A percentile compares a stretch with the other conserved stretches of the same genome.
Conservation (phyloP, 1,284 basidiomycete species). For the Uromyces viciae-fabae region DNA sequence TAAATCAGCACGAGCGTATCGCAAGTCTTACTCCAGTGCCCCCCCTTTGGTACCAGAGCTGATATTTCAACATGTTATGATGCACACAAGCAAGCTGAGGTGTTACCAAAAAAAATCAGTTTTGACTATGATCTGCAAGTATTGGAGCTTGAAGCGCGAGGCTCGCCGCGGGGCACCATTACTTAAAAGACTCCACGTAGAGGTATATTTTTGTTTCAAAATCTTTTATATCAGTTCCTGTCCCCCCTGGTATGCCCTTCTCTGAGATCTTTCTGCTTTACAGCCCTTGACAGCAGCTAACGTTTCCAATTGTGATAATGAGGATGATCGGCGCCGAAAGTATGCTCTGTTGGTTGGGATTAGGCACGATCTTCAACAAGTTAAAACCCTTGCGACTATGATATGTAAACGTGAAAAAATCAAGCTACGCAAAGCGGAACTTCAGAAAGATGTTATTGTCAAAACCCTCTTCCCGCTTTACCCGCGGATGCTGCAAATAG, state of each 20-base stretch:
- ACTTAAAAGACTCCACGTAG: slow-evolving; percentile 86
- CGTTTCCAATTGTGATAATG: slow-evolving; percentile 65
- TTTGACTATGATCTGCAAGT: slow-evolving; percentile 74
- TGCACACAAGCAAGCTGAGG: slow-evolving; percentile 70
- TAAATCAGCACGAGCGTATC: slow-evolving; percentile 60
- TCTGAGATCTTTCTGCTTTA: background rate
- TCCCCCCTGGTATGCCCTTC: background rate
- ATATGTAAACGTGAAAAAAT: slow-evolving; percentile 76
- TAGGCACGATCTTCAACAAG: slow-evolving; percentile 70
- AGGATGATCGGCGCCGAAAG: slow-evolving; percentile 78
- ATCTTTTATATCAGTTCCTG: background rate
- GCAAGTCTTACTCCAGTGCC: slow-evolving; percentile 60
- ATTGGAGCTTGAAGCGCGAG: slow-evolving; percentile 96
- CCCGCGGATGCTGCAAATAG: slow-evolving; percentile 62
- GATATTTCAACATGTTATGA: slow-evolving; percentile 66
- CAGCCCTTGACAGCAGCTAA: slow-evolving; percentile 85
- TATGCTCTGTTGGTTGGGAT: slow-evolving; percentile 75
- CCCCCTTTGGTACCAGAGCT: slow-evolving; percentile 61
- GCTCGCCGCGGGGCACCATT: slow-evolving; percentile 86
- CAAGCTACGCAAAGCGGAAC: slow-evolving; percentile 71
- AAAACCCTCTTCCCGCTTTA: slow-evolving; percentile 68
- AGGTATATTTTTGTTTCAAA: slow-evolving; percentile 59
- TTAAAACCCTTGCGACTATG: slow-evolving; percentile 69
- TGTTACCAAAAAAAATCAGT: slow-evolving; percentile 75
- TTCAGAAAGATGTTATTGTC: slow-evolving; percentile 68